Conservation (phyloP, 441 rosid species). For the California macrophylla region DNA sequence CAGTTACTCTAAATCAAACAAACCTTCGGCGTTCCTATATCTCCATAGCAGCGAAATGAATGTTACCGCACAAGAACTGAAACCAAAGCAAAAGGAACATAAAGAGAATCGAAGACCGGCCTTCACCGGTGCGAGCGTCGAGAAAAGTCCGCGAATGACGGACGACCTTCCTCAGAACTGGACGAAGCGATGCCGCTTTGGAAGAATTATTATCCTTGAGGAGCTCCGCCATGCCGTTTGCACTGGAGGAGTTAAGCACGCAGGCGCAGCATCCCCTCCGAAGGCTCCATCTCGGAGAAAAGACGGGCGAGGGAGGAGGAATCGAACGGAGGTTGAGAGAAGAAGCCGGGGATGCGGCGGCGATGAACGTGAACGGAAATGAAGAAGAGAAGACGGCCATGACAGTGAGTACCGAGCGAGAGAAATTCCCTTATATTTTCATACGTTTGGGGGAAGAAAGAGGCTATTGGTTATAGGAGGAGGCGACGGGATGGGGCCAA, state of each 20-base stretch:
- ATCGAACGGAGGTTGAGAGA: background rate
- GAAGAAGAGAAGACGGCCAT: slow-evolving; percentile 1
- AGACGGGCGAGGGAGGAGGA: slow-evolving; percentile 8
- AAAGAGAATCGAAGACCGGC: slow-evolving; percentile 24
- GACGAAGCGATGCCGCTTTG: slow-evolving; percentile 21
- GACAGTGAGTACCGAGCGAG: background rate
- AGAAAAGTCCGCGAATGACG: slow-evolving; percentile 53
- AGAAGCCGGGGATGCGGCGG: background rate
- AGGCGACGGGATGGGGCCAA: background rate
- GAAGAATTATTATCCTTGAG: slow-evolving; percentile 47
- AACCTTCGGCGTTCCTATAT: background rate
- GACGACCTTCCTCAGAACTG: slow-evolving; percentile 20
- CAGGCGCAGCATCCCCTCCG: slow-evolving; percentile 28
- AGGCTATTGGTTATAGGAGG: background rate
- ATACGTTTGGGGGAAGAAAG: background rate
- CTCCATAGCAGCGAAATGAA: slow-evolving; percentile 1
- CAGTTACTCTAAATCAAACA: background rate
- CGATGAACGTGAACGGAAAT: slow-evolving; percentile 8
- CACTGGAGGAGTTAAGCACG: slow-evolving; percentile 22
- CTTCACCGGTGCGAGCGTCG: slow-evolving; percentile 63
- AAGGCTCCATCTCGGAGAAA: slow-evolving; percentile 7
- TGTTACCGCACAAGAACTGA: background rate
- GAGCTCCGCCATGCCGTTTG: slow-evolving; percentile 52
- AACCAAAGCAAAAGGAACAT: background rate
- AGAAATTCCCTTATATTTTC: background rate